Conservation (phyloP, 2,329 filamentous ascomycete species). For the Teratosphaeria viscida region DNA sequence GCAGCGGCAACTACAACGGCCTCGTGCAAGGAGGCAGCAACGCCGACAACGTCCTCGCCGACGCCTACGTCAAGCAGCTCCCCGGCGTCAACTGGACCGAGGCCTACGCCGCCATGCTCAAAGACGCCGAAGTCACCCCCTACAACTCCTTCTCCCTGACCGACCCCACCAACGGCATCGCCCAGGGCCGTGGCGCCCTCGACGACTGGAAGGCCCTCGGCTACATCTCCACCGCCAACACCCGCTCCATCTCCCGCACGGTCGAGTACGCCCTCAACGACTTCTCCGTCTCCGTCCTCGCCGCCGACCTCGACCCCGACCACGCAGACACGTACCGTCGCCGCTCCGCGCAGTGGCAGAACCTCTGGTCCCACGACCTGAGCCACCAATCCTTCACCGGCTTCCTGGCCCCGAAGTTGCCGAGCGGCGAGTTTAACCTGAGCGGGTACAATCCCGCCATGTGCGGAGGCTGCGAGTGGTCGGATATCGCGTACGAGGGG, state of each 20-base stretch:
- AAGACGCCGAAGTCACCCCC: slow-evolving; percentile 21
- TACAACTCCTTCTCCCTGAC: slow-evolving; percentile 17
- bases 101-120: slow-evolving; percentile 25
- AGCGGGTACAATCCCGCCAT: slow-evolving; percentile 30
- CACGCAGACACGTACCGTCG: slow-evolving; percentile 29
- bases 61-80: slow-evolving; percentile 26
- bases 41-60: slow-evolving; percentile 26
- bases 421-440: slow-evolving; percentile 19
- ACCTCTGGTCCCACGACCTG: slow-evolving; percentile 30
- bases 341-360: slow-evolving; percentile 32
- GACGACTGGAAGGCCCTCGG: slow-evolving; percentile 35
- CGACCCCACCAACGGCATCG: slow-evolving; percentile 26
- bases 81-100: slow-evolving; percentile 24
- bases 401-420: slow-evolving; percentile 20
- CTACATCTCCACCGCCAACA: slow-evolving; percentile 28
- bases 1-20: slow-evolving; percentile 26
- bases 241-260: slow-evolving; percentile 30
- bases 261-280: slow-evolving; percentile 37
- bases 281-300: slow-evolving; percentile 26
- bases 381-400: slow-evolving; percentile 26
- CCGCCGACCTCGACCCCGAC: slow-evolving; percentile 17
- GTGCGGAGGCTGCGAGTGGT: slow-evolving; percentile 34
- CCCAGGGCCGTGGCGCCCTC: slow-evolving; percentile 33
- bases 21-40: slow-evolving; percentile 26
- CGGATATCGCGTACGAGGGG: slow-evolving; percentile 29